Percentiles rank a stretch among this genome's conserved stretches.
phyloP scores from a whole-genome alignment of 495 filamentous ascomycete species.

The Parathielavia hyrcaniae region DNA sequence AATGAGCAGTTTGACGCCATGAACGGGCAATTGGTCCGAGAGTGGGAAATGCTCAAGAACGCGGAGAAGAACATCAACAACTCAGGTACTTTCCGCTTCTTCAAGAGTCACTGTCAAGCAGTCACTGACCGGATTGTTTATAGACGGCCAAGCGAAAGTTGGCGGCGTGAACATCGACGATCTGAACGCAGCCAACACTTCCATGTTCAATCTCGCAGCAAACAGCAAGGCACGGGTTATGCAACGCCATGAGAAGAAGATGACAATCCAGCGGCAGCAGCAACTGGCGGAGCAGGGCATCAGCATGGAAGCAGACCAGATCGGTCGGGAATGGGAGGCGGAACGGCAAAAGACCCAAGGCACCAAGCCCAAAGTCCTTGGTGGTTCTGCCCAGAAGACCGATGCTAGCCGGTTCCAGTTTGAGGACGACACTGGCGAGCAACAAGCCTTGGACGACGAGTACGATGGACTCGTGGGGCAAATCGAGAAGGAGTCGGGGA shows the following conservation, averaged over 20 bases:
- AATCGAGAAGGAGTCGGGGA: background rate
- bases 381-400: constrained; percentile 5
- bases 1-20: background rate
- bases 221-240: constrained; percentile 9
- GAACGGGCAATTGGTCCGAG: background rate
- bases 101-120: too few species aligned
- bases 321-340: too few species aligned
- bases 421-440: constrained; percentile 24
- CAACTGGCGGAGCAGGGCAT: background rate
- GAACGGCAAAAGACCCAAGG: background rate
- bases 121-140: too few species aligned
- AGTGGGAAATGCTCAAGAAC: background rate
- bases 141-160: background rate
- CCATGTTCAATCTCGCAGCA: constrained; percentile 8
- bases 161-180: constrained; percentile 1
- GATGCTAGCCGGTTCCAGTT: constrained; percentile 14
- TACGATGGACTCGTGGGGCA: background rate
- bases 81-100: too few species aligned
- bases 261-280: background rate
- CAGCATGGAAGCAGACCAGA: background rate
- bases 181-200: constrained; percentile 1
- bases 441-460: constrained; percentile 8
- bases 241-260: constrained; percentile 12
- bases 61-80: background rate
- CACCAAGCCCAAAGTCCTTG: constrained; percentile 9